Evolutionary conservation across 1,284 basidiomycete genomes (phyloP).

Genomic region (Puccinia coronata): DNA sequence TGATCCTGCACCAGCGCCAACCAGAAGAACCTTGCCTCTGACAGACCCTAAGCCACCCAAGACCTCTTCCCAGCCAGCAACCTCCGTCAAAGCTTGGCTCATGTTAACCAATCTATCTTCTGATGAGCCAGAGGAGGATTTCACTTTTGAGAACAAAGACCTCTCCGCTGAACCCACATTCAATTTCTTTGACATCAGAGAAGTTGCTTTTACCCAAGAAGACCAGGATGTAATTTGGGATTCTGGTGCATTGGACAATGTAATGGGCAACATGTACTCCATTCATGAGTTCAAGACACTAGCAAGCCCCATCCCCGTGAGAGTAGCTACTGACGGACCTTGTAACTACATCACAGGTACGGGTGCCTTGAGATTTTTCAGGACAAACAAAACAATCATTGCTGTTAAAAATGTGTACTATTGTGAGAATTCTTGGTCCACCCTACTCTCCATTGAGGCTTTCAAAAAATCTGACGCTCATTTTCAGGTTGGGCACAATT

Average conservation of each 20-base stretch:
- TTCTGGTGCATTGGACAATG: not conserved
- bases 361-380: not conserved
- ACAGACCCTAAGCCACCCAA: not conserved
- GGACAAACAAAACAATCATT: not conserved
- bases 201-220: not conserved
- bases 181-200: not conserved
- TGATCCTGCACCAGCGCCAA: no score
- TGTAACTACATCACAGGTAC: not conserved
- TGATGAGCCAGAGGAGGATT: not conserved
- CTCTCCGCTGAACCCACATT: not conserved
- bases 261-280: not conserved
- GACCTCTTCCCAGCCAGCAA: no score
- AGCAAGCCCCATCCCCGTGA: not conserved
- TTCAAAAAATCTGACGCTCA: not conserved
- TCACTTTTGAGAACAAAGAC: not conserved
- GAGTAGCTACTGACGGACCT: constrained; percentile 8
- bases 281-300: not conserved
- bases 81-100: not conserved
- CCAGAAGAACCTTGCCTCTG: no score
- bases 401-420: not conserved
- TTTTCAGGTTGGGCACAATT: not conserved
- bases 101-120: not conserved
- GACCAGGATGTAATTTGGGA: constrained; percentile 3
- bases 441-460: not conserved
- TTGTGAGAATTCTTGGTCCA: constrained; percentile 1